phyloP scores from a whole-genome alignment of 2,329 filamentous ascomycete species.

The Fusarium xylarioides region DNA sequence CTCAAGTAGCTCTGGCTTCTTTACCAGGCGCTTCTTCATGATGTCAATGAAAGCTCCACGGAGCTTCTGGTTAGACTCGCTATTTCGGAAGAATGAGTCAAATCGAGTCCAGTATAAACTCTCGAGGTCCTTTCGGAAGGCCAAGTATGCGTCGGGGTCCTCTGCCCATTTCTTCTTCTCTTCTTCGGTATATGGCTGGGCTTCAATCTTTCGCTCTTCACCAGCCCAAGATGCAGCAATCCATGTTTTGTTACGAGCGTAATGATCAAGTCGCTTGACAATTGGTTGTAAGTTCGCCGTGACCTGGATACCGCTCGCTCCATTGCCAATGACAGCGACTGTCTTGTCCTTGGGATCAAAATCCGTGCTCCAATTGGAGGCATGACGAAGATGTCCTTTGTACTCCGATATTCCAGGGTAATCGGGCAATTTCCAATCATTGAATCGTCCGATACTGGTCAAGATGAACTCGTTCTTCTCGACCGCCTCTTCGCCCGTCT shows the following conservation, averaged over 20 bases:
- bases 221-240: slow-evolving; percentile 70
- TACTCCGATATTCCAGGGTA: slow-evolving; percentile 66
- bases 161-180: slow-evolving; percentile 65
- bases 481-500: slow-evolving; percentile 49
- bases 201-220: slow-evolving; percentile 62
- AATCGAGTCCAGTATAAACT: slow-evolving; percentile 70
- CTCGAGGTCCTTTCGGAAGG: slow-evolving; percentile 66
- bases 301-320: slow-evolving; percentile 68
- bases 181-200: slow-evolving; percentile 64
- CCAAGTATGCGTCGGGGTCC: slow-evolving; percentile 68
- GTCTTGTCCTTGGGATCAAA: slow-evolving; percentile 60
- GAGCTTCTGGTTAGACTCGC: slow-evolving; percentile 58
- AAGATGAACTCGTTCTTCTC: slow-evolving; percentile 69
- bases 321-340: slow-evolving; percentile 71
- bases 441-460: slow-evolving; percentile 72
- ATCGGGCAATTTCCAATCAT: slow-evolving; percentile 69
- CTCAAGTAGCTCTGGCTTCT: slow-evolving; percentile 64
- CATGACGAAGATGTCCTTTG: slow-evolving; percentile 65
- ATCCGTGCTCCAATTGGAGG: slow-evolving; percentile 66
- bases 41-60: slow-evolving; percentile 55
- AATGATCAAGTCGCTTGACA: slow-evolving; percentile 67
- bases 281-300: slow-evolving; percentile 61
- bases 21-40: slow-evolving; percentile 63
- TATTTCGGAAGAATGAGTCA: slow-evolving; percentile 61
- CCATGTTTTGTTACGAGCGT: slow-evolving; percentile 73